Evolutionary conservation across 495 filamentous ascomycete genomes (phyloP), one percentile per base, ranked within the genome.

Genomic region (Penicillium canariense): DNA sequence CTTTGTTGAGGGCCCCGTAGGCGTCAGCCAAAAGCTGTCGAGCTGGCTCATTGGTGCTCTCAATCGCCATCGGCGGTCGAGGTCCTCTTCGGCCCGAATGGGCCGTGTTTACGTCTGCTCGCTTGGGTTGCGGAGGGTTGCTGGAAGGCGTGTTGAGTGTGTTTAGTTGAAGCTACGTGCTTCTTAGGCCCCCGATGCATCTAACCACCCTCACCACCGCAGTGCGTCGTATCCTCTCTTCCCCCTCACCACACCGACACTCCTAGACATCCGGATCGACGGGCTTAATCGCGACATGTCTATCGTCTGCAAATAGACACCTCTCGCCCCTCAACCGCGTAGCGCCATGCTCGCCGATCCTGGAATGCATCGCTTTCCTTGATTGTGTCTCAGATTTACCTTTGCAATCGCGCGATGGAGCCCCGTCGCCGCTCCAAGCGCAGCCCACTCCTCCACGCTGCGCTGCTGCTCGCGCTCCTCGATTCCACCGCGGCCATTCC

Each of bases 401-500:
- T 58, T 55, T 20, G 28, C 55, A 50, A 31, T 15, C 34, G 36
- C 55, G 52, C 38, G 39, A 68, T 68, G 65, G 53, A 61, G 44
- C 43, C 9, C 53, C 56, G 56, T 56, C 45, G 54, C 55, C 54
- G 52, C 55, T 61, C 42, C 48, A 55, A 49, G 38, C 40, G 36
- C 17, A 38, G 44, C 31, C 61, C 52, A 39, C 55, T 62, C 18
- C 5, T 60, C 34, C 40, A 68, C 38, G 48, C 52, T 42, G 52
- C 58, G 14, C 45, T 61, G 23, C 56, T 69, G 8, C 50, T 58
- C 23, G 49, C 48, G 26, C 39, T 70, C n/a, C 12, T 66, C 48
- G 18, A 51, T 12, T 34, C 56, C 26, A 56, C 48, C 57, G 62
- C 78, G 50, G 67, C 75, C 20, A 74, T 90, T 22, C 89, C 89